Evolutionary conservation across 23 red algal genomes (phyloP), one percentile per base, ranked within the genome.

Genomic region (Gracilariopsis chorda): DNA sequence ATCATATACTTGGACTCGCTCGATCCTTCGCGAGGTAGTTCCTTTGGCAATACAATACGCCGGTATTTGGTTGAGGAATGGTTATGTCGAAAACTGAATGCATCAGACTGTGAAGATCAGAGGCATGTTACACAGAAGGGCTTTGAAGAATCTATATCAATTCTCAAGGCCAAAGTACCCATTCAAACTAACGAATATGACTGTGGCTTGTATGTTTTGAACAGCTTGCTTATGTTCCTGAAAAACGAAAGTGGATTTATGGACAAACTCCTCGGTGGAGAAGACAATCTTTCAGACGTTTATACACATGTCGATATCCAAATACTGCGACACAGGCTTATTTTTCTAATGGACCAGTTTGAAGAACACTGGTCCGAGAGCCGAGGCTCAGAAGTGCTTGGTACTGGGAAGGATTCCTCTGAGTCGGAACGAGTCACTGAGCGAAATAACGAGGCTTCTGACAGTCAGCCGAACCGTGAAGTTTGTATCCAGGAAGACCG

Each of bases 181-280:
- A 37, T 88, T 48, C 95, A 97, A 79, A 88, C 68, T n/a, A 97
- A 97, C 73, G 95, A 97, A 52, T 93, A 92, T 69, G 95, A 97
- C 60, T 97, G 95, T 71, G 95, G 95, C 36, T 69, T 97, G 53
- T 97, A 90, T 61, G 57, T 97, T 23, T 51, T 97, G 51, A 83
- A 78, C 56, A 88, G 90, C 84, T 43, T 97, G 21, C 27, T 56
- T 23, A 80, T 76, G 81, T 96, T 96, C 51, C 48, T 96, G 49
- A 80, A 82, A 17, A 89, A 89, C 69, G 69, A 58, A 0, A 21
- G 76, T 30, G 14, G 55, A 33, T 78, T 84, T 61, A 81, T 76
- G 73, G 75, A 56, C 28, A 68, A 62, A 44, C 51, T 84, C 20
- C 36, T 84, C 1, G 24, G 76, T 39, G 80, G 68, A 41, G 88